Percentiles rank a stretch among this genome's conserved stretches.
phyloP scores from a whole-genome alignment of 352 stramenopile species.

The Phytophthora rubi region DNA sequence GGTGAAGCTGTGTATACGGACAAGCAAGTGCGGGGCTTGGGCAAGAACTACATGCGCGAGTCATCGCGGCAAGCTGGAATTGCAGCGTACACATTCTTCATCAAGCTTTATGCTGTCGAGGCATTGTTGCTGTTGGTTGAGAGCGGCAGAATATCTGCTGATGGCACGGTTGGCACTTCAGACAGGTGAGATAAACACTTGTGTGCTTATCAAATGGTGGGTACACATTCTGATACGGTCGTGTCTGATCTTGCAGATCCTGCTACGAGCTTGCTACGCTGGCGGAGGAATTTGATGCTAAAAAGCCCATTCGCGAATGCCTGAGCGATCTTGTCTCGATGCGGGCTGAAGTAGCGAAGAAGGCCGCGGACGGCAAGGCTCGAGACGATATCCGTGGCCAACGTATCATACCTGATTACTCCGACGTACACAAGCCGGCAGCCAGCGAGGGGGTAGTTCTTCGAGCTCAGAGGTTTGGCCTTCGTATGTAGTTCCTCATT shows the following conservation, averaged over 20 bases:
- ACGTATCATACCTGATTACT: slow-evolving; percentile 77
- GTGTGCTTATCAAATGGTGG: neutral
- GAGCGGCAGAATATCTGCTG: slow-evolving; percentile 35
- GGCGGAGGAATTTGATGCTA: slow-evolving; percentile 49
- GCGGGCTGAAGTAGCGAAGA: slow-evolving; percentile 55
- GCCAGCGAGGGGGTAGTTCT: slow-evolving; percentile 52
- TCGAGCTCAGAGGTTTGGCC: slow-evolving; percentile 52
- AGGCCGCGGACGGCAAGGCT: slow-evolving; percentile 67
- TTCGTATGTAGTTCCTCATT: slow-evolving; percentile 9
- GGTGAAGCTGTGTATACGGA: slow-evolving; percentile 81
- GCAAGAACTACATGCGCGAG: slow-evolving; percentile 90
- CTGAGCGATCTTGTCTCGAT: slow-evolving; percentile 70
- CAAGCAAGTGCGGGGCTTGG: slow-evolving; percentile 66
- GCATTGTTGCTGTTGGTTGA: slow-evolving; percentile 51
- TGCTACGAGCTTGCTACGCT: slow-evolving; percentile 50
- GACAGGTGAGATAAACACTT: slow-evolving; percentile 33
- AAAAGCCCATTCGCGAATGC: slow-evolving; percentile 49
- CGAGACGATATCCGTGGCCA: slow-evolving; percentile 76
- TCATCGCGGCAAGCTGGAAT: slow-evolving; percentile 60
- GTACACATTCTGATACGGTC: neutral
- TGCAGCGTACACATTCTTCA: slow-evolving; percentile 84
- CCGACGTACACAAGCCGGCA: slow-evolving; percentile 63
- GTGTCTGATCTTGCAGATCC: slow-evolving; percentile 18
- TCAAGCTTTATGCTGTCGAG: slow-evolving; percentile 78
- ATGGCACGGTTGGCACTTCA: slow-evolving; percentile 38